These are phyloP conservation scores for Lecanicillium sp. DNA, from an alignment of 2,329 filamentous ascomycete species.

Conservation along the genomic window DNA sequence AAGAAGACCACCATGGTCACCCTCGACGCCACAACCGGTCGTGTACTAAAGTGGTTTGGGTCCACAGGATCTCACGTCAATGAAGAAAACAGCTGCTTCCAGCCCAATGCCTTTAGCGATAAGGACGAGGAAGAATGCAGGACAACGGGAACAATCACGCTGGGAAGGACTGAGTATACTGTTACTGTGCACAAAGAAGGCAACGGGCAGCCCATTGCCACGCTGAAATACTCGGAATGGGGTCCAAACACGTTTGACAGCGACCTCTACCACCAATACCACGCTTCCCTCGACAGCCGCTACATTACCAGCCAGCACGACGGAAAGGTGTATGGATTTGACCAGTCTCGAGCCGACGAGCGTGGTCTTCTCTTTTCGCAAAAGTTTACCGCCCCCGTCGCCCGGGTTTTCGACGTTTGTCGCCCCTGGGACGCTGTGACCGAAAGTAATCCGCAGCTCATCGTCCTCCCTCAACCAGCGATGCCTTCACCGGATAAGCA, in stretches of 20 bases:
- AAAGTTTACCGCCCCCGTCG: slow-evolving; percentile 68
- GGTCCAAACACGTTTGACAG: slow-evolving; percentile 82
- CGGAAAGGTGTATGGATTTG: slow-evolving; percentile 73
- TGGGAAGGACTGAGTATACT: slow-evolving; percentile 84
- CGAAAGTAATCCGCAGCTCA: slow-evolving; percentile 64
- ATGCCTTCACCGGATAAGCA: slow-evolving; percentile 48
- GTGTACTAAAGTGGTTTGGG: slow-evolving; percentile 76
- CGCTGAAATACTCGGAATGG: slow-evolving; percentile 91
- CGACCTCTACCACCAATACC: slow-evolving; percentile 80
- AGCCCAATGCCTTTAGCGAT: slow-evolving; percentile 57
- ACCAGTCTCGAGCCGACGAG: slow-evolving; percentile 48
- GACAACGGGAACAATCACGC: slow-evolving; percentile 68
- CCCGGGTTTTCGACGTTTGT: slow-evolving; percentile 81
- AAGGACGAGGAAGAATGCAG: slow-evolving; percentile 68
- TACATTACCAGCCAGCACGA: slow-evolving; percentile 86
- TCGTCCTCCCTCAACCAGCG: slow-evolving; percentile 78
- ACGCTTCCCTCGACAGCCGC: slow-evolving; percentile 69
- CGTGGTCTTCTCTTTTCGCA: slow-evolving; percentile 55
- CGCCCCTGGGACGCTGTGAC: slow-evolving; percentile 56
- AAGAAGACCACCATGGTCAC: slow-evolving; percentile 88
- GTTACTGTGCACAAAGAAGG: slow-evolving; percentile 68
- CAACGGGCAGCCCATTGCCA: slow-evolving; percentile 71
- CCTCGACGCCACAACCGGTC: slow-evolving; percentile 77
- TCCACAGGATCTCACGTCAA: slow-evolving; percentile 60
- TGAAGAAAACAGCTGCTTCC: slow-evolving; percentile 66